phyloP scores from a whole-genome alignment of 176 grass and related monocot genomes.

The Themeda triandra region DNA sequence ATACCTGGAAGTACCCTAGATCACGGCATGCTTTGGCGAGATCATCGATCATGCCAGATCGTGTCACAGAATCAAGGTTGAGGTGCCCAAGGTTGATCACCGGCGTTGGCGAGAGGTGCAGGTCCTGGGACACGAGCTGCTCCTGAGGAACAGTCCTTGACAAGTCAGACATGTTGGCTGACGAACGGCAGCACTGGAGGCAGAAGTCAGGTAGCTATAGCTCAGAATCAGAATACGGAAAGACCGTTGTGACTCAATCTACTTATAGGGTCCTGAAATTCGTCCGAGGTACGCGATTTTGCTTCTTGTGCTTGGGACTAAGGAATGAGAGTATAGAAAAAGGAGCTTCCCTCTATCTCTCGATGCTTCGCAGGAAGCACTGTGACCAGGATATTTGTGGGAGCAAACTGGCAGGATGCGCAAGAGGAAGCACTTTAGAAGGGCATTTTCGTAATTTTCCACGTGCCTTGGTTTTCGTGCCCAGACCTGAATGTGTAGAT shows the following conservation, averaged over 20 bases:
- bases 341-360: no score
- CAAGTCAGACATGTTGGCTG: constrained; percentile 26
- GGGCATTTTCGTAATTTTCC: no score
- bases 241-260: background rate
- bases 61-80: constrained; percentile 2
- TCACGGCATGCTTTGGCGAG: constrained; percentile 40
- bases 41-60: constrained; percentile 5
- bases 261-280: constrained; percentile 23
- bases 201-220: background rate
- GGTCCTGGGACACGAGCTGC: constrained; percentile 5
- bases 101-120: constrained; percentile 9
- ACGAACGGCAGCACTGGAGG: background rate
- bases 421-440: no score
- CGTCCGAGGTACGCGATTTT: background rate
- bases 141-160: constrained; percentile 15
- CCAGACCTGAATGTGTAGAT: no score
- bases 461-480: no score
- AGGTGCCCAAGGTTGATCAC: constrained; percentile 53
- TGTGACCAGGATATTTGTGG: no score
- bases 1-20: constrained; percentile 56
- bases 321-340: background rate
- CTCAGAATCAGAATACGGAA: background rate
- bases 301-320: background rate
- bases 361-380: no score
- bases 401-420: no score